Evolutionary conservation across 495 filamentous ascomycete genomes (phyloP).

Genomic region (Aspergillus panamensis): DNA sequence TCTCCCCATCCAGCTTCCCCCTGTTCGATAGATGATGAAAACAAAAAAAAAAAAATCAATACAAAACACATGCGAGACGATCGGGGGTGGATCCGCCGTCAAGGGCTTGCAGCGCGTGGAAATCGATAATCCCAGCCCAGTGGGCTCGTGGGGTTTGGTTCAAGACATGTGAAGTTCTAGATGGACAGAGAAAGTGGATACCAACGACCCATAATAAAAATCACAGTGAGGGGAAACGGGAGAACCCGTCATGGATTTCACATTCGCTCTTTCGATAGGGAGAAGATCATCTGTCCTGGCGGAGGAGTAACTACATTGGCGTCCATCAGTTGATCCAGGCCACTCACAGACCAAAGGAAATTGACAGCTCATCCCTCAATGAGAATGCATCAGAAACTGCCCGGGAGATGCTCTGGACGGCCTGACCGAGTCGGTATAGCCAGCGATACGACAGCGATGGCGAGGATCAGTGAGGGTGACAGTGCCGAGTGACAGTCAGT

Average conservation of each 20-base stretch:
- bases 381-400: not conserved
- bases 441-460: not conserved
- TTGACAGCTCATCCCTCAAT: slow-evolving; percentile 7
- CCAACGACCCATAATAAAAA: not conserved
- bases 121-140: not conserved
- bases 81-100: not conserved
- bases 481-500: not conserved
- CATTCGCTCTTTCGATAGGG: not conserved
- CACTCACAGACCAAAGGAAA: not conserved
- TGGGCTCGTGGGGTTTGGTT: slow-evolving; percentile 7
- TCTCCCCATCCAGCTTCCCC: not conserved
- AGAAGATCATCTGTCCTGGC: not conserved
- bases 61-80: not conserved
- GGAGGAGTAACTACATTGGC: not conserved
- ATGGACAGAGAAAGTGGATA: not conserved
- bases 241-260: not conserved
- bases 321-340: slow-evolving; percentile 1
- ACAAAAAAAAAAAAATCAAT: not conserved
- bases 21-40: not conserved
- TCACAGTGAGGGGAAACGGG: not conserved
- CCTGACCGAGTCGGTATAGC: not conserved
- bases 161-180: slow-evolving; percentile 6
- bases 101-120: slow-evolving; percentile 3
- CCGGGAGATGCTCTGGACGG: not conserved
- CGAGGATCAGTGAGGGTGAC: not conserved